A percentile compares a stretch with the other conserved stretches of the same genome.
phyloP scores from a whole-genome alignment of 148 eudicot genomes.

The Rhododendron mucronatum region DNA sequence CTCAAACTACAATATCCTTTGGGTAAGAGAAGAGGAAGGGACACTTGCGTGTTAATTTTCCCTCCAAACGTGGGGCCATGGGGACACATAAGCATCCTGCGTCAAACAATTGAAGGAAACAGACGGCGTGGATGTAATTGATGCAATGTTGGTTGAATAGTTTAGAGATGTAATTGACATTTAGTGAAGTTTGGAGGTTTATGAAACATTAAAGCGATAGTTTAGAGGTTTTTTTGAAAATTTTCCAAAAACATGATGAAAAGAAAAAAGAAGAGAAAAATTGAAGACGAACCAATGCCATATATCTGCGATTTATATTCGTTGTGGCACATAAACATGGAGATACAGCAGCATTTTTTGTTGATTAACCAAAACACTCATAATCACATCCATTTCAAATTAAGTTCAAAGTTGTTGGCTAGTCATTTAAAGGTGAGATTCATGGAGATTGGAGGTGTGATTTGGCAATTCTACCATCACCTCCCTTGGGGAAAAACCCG shows the following conservation, averaged over 20 bases:
- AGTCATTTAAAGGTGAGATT: not conserved
- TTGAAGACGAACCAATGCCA: not conserved
- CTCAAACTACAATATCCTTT: no score
- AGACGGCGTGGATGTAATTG: not conserved
- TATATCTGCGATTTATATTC: not conserved
- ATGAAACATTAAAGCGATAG: not conserved
- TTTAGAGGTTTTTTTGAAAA: no score
- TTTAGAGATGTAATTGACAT: not conserved
- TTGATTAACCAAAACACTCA: not conserved
- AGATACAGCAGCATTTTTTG: not conserved
- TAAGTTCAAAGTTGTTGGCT: not conserved
- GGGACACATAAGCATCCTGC: no score
- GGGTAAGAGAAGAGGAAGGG: not conserved
- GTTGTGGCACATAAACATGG: not conserved
- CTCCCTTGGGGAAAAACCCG: constrained; percentile 80
- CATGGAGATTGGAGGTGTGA: constrained; percentile 17
- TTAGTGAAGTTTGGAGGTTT: not conserved
- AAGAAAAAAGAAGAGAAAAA: not conserved
- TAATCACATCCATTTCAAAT: not conserved
- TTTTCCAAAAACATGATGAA: not conserved
- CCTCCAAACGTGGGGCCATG: no score
- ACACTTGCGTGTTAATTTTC: no score
- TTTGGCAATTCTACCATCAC: constrained; percentile 56
- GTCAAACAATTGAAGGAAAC: no score
- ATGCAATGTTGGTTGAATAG: not conserved